A percentile compares a stretch with the other conserved stretches of the same genome.
phyloP scores from a whole-genome alignment of 805 yeast species.

The Henningerozyma blattae region DNA sequence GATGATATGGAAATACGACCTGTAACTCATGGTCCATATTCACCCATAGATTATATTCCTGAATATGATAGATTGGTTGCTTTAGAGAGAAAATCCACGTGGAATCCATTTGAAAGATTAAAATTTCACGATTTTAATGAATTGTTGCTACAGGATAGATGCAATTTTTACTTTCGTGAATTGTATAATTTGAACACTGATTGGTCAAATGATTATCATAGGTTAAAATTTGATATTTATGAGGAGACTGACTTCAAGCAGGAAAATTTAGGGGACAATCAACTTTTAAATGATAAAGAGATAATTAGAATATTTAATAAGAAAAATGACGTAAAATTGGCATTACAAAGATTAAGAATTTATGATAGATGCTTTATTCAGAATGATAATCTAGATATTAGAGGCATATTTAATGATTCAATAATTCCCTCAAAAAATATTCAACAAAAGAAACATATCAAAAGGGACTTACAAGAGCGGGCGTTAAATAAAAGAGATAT shows the following conservation, averaged over 20 bases:
- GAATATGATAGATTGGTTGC: conserved; percentile 4
- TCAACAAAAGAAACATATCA: not conserved
- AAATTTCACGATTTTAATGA: conserved; percentile 4
- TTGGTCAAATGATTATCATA: conserved; percentile 9
- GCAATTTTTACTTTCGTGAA: conserved; percentile 10
- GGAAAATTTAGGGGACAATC: not conserved
- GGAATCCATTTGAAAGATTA: conserved; percentile 1
- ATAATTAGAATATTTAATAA: not conserved
- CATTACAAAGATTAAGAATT: conserved; percentile 9
- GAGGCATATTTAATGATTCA: not conserved
- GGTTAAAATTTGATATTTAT: conserved; percentile 5
- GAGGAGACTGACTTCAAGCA: conserved; percentile 3
- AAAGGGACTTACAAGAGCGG: not conserved
- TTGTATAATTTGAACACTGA: conserved; percentile 8
- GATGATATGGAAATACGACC: not conserved
- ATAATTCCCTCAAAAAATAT: too few species aligned
- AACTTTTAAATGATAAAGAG: not conserved
- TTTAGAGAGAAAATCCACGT: not conserved
- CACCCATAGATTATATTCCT: conserved; percentile 11
- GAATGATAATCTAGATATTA: not conserved
- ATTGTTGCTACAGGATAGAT: conserved; percentile 5
- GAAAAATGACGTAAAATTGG: not conserved
- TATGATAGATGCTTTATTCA: conserved; percentile 11
- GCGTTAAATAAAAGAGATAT: not conserved
- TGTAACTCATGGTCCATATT: conserved; percentile 3